Percentiles rank a stretch among this genome's conserved stretches.
phyloP scores from a whole-genome alignment of 805 yeast genomes.

The Wickerhamomyces bisporus region DNA sequence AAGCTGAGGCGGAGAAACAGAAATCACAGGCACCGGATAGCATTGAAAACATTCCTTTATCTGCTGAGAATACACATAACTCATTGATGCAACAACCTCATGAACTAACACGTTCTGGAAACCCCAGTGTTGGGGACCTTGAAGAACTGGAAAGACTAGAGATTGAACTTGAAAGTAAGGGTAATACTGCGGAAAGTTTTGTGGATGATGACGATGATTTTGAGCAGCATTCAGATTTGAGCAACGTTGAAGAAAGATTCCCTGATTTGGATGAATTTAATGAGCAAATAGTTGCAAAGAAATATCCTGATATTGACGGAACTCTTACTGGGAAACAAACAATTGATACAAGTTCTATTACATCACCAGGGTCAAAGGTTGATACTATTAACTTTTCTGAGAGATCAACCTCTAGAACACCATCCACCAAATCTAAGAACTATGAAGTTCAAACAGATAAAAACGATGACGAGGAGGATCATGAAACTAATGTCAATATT shows the following conservation, averaged over 20 bases:
- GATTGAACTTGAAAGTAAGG: conserved; percentile 1
- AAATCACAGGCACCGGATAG: conserved; percentile 2
- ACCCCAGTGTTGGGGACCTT: conserved; percentile 23
- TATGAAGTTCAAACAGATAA: background rate
- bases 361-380: conserved; percentile 1
- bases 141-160: conserved; percentile 1
- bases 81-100: conserved; percentile 12
- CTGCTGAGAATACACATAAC: conserved; percentile 3
- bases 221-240: conserved; percentile 30
- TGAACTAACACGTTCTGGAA: conserved; percentile 17
- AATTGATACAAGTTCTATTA: background rate
- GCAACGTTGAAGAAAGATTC: conserved; percentile 45
- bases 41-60: conserved; percentile 2
- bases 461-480: background rate
- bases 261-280: conserved; percentile 41
- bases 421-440: conserved; percentile 1
- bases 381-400: conserved; percentile 1
- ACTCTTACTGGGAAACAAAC: background rate
- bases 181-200: conserved; percentile 1
- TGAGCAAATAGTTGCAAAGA: conserved; percentile 5
- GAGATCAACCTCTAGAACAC: conserved; percentile 2
- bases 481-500: no score
- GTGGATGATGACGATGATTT: background rate
- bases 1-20: conserved; percentile 10
- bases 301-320: conserved; percentile 8